A percentile compares a stretch with the other conserved stretches of the same genome.
Evolutionary conservation across 129 eudicot species (phyloP).

Genomic region (Artemisia tridentata): DNA sequence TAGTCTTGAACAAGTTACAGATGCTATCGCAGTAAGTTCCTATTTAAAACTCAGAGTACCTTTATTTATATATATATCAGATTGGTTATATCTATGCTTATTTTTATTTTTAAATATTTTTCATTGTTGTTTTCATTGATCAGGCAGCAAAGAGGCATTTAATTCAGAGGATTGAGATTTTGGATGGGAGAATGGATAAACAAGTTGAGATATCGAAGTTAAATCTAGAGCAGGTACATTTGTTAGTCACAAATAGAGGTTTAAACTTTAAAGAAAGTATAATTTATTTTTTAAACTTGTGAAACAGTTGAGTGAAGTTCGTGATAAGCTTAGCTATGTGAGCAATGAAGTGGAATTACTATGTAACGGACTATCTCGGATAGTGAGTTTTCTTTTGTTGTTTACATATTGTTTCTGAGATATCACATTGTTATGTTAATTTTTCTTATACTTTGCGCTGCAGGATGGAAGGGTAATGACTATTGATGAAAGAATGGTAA

Average conservation of each 20-base stretch:
- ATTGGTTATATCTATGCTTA: background rate
- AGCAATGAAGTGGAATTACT: constrained; percentile 47
- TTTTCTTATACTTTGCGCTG: background rate
- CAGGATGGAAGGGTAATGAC: constrained; percentile 30
- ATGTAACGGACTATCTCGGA: constrained; percentile 43
- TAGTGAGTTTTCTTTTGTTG: constrained; percentile 48
- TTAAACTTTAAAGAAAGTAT: background rate
- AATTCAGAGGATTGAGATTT: constrained; percentile 68
- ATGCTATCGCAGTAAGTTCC: constrained; percentile 65
- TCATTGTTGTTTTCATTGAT: constrained; percentile 12
- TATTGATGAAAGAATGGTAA: constrained; percentile 28
- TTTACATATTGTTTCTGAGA: constrained; percentile 4
- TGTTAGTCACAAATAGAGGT: background rate
- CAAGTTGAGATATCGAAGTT: constrained; percentile 60
- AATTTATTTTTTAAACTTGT: constrained; percentile 20
- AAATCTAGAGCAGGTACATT: constrained; percentile 54
- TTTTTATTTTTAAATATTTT: background rate
- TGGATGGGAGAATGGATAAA: constrained; percentile 69
- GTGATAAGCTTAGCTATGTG: constrained; percentile 55
- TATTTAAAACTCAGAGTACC: background rate
- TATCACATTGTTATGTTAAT: constrained; percentile 1
- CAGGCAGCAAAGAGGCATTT: constrained; percentile 82
- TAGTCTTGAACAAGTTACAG: constrained; percentile 63
- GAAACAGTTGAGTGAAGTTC: constrained; percentile 59
- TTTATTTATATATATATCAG: background rate